Conservation (phyloP, 352 stramenopile genomes). For the Phytophthora capsici region DNA sequence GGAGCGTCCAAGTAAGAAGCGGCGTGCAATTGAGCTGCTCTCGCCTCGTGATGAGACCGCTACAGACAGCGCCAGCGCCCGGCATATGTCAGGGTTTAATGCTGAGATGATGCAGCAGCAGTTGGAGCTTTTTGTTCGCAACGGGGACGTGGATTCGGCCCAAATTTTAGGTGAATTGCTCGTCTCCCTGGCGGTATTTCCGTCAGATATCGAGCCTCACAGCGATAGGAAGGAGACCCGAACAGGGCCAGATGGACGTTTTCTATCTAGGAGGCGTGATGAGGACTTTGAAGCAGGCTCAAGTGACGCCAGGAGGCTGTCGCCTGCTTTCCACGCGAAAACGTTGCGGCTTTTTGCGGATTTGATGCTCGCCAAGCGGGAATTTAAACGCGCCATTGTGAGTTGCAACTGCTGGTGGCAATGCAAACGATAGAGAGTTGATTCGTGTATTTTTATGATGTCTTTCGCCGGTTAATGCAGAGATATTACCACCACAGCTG, state of each 20-base stretch:
- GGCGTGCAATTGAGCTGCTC: constrained; percentile 29
- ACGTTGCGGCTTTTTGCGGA: constrained; percentile 70
- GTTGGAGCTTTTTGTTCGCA: constrained; percentile 56
- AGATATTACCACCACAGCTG: constrained; percentile 41
- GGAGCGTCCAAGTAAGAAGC: constrained; percentile 42
- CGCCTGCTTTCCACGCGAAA: constrained; percentile 61
- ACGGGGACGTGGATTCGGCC: constrained; percentile 60
- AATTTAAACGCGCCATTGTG: constrained; percentile 81
- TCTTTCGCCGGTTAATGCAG: constrained; percentile 9
- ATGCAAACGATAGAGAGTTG: background rate
- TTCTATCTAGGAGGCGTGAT: constrained; percentile 13
- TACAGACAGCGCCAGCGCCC: constrained; percentile 1
- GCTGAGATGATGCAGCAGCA: constrained; percentile 67
- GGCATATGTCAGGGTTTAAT: constrained; percentile 29
- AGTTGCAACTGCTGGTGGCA: constrained; percentile 7
- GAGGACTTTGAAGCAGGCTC: background rate
- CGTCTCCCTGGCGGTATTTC: constrained; percentile 49
- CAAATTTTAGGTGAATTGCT: constrained; percentile 73
- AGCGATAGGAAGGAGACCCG: constrained; percentile 6
- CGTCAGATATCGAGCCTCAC: constrained; percentile 17
- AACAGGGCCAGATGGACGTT: constrained; percentile 9
- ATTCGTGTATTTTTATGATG: constrained; percentile 8
- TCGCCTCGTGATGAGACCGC: constrained; percentile 1
- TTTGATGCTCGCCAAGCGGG: constrained; percentile 65
- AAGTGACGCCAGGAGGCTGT: constrained; percentile 6